phyloP scores from a whole-genome alignment of 345 rosid species.

The Eucalyptus microcorys region DNA sequence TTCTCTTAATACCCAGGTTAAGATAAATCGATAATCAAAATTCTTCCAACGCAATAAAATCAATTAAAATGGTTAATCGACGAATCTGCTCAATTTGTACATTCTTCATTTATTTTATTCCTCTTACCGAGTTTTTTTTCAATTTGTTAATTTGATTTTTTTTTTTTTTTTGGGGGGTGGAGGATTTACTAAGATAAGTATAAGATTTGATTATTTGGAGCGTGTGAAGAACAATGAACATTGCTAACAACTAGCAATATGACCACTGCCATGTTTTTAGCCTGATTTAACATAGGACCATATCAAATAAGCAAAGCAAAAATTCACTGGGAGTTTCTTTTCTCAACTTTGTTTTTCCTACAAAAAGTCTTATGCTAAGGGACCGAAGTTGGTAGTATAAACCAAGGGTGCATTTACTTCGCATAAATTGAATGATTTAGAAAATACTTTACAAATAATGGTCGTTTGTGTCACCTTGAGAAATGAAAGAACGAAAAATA shows the following conservation, averaged over 20 bases:
- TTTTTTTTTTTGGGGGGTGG: fast-evolving
- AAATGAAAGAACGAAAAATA: too few relatives aligned
- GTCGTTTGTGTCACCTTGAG: too few relatives aligned
- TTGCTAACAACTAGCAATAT: not conserved
- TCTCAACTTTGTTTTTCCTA: not conserved
- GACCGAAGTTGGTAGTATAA: not conserved
- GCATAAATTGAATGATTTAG: not conserved
- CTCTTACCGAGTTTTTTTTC: not conserved
- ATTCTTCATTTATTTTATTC: not conserved
- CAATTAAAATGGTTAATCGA: not conserved
- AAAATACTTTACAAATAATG: too few relatives aligned
- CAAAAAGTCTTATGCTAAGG: not conserved
- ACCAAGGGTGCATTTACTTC: not conserved
- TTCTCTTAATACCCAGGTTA: not conserved
- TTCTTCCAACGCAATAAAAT: not conserved
- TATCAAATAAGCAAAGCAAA: not conserved
- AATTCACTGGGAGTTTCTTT: not conserved
- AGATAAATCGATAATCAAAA: not conserved
- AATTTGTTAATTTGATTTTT: not conserved
- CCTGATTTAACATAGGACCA: too few relatives aligned
- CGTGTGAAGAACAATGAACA: not conserved
- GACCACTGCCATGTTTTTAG: not conserved
- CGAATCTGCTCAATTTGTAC: not conserved
- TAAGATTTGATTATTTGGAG: not conserved
- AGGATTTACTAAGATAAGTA: not conserved